Evolutionary conservation across 2,329 filamentous ascomycete genomes (phyloP).

Genomic region (Xenoacremonium recifei): DNA sequence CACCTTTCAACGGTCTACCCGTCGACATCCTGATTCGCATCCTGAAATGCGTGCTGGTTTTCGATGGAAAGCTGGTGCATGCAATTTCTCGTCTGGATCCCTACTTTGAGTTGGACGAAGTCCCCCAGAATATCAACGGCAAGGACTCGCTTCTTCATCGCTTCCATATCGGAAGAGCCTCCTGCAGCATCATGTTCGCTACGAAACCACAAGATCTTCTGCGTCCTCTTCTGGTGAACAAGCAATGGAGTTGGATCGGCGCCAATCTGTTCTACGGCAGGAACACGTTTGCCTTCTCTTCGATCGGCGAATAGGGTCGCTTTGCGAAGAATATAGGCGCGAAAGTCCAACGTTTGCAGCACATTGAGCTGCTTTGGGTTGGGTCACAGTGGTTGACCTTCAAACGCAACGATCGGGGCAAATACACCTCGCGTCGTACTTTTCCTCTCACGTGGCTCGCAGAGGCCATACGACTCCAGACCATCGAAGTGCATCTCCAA

Average conservation of each 20-base stretch:
- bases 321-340: slow-evolving; percentile 43
- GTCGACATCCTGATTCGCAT: slow-evolving; percentile 31
- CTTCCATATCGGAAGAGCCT: slow-evolving; percentile 37
- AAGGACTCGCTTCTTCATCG: slow-evolving; percentile 29
- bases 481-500: slow-evolving; percentile 37
- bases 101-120: slow-evolving; percentile 15
- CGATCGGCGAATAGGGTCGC: slow-evolving; percentile 49
- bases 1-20: slow-evolving; percentile 31
- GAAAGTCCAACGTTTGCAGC: slow-evolving; percentile 41
- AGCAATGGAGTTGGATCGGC: slow-evolving; percentile 39
- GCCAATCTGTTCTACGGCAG: slow-evolving; percentile 45
- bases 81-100: slow-evolving; percentile 45
- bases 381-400: slow-evolving; percentile 34
- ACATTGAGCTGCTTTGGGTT: slow-evolving; percentile 43
- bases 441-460: slow-evolving; percentile 34
- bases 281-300: slow-evolving; percentile 53
- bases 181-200: slow-evolving; percentile 32
- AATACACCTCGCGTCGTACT: slow-evolving; percentile 38
- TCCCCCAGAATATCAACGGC: slow-evolving; percentile 10
- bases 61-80: slow-evolving; percentile 35
- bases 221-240: slow-evolving; percentile 37
- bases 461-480: slow-evolving; percentile 38
- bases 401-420: slow-evolving; percentile 8
- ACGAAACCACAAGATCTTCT: slow-evolving; percentile 36
- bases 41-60: slow-evolving; percentile 36